phyloP scores from a whole-genome alignment of 257 asterid genomes.

The Forsythia viridissima region DNA sequence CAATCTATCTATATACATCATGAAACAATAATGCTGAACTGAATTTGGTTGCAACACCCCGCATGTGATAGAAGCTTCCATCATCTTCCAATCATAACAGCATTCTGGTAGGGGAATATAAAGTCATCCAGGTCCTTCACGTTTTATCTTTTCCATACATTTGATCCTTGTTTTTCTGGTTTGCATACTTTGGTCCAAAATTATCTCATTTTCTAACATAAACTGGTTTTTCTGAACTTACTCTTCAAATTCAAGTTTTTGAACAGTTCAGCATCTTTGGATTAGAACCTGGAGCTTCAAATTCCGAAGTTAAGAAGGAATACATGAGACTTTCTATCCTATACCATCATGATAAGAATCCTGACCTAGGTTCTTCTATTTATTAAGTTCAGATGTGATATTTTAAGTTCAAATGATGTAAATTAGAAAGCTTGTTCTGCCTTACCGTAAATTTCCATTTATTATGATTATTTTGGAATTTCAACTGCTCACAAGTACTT shows the following conservation, averaged over 20 bases:
- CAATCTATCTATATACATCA: too few relatives aligned
- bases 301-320: constrained; percentile 50
- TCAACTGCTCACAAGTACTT: too few relatives aligned
- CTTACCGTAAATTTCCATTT: background rate
- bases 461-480: constrained; percentile 11
- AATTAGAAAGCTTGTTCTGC: background rate
- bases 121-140: too few relatives aligned
- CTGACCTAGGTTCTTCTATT: constrained; percentile 46
- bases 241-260: constrained; percentile 17
- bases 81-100: too few relatives aligned
- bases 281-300: constrained; percentile 47
- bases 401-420: background rate
- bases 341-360: constrained; percentile 56
- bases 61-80: too few relatives aligned
- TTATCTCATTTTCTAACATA: too few relatives aligned
- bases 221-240: background rate
- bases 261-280: constrained; percentile 50
- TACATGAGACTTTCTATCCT: constrained; percentile 49
- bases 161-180: too few relatives aligned
- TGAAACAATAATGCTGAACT: too few relatives aligned
- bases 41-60: too few relatives aligned
- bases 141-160: too few relatives aligned
- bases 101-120: too few relatives aligned
- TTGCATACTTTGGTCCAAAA: too few relatives aligned
- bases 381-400: constrained; percentile 5